Evolutionary conservation across 257 asterid species (phyloP).

Genomic region (Coffea canephora): DNA sequence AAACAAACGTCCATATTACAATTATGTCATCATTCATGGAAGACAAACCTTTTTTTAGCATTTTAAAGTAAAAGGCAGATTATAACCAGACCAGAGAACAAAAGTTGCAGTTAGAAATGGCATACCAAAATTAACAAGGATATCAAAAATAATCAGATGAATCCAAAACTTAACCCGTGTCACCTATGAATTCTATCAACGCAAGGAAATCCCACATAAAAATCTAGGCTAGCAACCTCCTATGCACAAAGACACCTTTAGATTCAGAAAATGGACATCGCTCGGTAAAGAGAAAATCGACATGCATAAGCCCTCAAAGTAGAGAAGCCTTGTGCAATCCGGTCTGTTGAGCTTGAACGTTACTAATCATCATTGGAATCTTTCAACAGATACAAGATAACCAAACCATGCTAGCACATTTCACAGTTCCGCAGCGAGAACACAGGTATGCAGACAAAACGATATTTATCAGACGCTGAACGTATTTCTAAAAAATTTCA

Average conservation of each 20-base stretch:
- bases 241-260: not conserved
- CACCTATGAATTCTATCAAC: not conserved
- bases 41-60: not conserved
- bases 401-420: not conserved
- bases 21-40: not conserved
- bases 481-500: not conserved
- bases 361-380: not conserved
- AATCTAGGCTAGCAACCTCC: not conserved
- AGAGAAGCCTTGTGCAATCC: not conserved
- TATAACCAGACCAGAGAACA: not conserved
- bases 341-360: slow-evolving; percentile 1
- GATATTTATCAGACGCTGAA: not conserved
- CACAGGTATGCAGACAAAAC: not conserved
- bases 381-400: not conserved
- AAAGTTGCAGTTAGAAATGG: not conserved
- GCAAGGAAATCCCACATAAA: not conserved
- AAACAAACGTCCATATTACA: not conserved
- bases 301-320: not conserved
- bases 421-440: not conserved
- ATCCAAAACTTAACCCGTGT: too few relatives aligned
- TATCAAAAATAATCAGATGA: not conserved
- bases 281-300: not conserved
- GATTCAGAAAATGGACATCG: not conserved
- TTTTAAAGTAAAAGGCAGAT: not conserved
- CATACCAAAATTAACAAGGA: not conserved